Base-by-base conservation (phyloP, 352 stramenopile species). In the Discostella stelligera region DNA sequence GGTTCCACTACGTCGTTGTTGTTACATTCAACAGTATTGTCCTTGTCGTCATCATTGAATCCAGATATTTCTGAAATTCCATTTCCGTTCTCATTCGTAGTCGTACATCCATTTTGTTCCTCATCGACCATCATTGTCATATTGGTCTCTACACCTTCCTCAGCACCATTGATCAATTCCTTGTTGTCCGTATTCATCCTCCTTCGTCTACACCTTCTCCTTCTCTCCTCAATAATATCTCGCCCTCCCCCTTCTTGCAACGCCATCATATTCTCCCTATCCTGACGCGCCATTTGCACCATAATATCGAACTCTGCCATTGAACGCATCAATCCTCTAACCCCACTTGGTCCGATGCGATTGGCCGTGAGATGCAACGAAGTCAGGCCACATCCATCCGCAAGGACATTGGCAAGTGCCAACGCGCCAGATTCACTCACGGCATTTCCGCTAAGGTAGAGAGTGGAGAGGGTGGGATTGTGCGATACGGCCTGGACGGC, bases 371-470 rank as follows among this genome's bases (percentile, higher is more conserved):
- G 63, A 71, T 93, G 77, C 25, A 93, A 71, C 16, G 69, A 72
- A 25, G 79, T 83, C 14, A 93, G 60, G 18, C 69, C 64, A 53
- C 82, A 84, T 50, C 87, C 87, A 58, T 83, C 64, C 9, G 86
- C 61, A 60, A 93, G 83, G 20, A 79, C 85, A 18, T 82, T 72
- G 20, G 83, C 79, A 11, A 91, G 23, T n/a, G 88, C 62, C 14
- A 89, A 60, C 2, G 82, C 83, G 25, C 88, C 88, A 39, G 71
- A 68, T 64, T 84, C 56, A 58, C 66, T 54, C 11, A 93, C 84
- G 21, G 76, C 72, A 68, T 93, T 93, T 6, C 88, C 88, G 25
- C 71, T 77, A n/a, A 93, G 69, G 62, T 86, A 90, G 0, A 93
- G 63, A 41, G 84, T 89, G 0, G 75, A 79, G 9, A 93, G 48